Percentiles rank a stretch among this genome's conserved stretches.
phyloP scores from a whole-genome alignment of 1,284 basidiomycete genomes.

The Fomitiporia mediterranea region DNA sequence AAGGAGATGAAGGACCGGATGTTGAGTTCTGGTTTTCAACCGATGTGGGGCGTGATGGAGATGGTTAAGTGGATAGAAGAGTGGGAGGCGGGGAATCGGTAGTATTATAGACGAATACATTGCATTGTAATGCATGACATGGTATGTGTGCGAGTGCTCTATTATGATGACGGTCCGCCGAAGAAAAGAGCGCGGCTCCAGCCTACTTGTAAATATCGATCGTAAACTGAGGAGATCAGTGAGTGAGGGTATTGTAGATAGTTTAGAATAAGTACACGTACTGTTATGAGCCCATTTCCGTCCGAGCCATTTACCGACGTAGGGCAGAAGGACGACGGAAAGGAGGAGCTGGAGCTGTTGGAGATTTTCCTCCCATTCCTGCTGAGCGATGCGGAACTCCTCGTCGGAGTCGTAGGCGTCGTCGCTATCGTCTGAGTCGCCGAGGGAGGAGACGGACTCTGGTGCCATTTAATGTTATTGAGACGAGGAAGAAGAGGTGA shows the following conservation, averaged over 20 bases:
- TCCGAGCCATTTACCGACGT: constrained; percentile 85
- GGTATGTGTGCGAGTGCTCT: constrained; percentile 22
- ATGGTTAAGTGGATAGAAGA: constrained; percentile 35
- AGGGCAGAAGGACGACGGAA: constrained; percentile 77
- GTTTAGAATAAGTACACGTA: constrained; percentile 37
- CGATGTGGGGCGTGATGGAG: constrained; percentile 35
- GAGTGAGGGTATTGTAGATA: constrained; percentile 20
- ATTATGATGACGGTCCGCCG: constrained; percentile 31
- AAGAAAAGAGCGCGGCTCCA: constrained; percentile 65
- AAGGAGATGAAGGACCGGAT: constrained; percentile 59
- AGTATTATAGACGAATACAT: neutral
- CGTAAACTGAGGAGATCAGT: constrained; percentile 48
- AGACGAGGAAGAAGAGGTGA: too few relatives aligned
- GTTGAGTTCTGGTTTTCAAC: constrained; percentile 35
- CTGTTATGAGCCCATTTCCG: constrained; percentile 83
- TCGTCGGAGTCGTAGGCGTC: constrained; percentile 62
- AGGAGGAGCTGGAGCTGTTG: constrained; percentile 79
- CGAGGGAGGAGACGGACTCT: constrained; percentile 41
- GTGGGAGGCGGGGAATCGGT: constrained; percentile 20
- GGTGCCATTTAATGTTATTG: too few relatives aligned
- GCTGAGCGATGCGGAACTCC: constrained; percentile 70
- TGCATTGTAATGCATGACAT: constrained; percentile 16
- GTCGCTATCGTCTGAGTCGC: constrained; percentile 37
- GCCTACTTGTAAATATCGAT: constrained; percentile 65
- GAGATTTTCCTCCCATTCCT: constrained; percentile 91